Evolutionary conservation across 2,329 filamentous ascomycete genomes (phyloP).

Genomic region (Penicillium sp.): DNA sequence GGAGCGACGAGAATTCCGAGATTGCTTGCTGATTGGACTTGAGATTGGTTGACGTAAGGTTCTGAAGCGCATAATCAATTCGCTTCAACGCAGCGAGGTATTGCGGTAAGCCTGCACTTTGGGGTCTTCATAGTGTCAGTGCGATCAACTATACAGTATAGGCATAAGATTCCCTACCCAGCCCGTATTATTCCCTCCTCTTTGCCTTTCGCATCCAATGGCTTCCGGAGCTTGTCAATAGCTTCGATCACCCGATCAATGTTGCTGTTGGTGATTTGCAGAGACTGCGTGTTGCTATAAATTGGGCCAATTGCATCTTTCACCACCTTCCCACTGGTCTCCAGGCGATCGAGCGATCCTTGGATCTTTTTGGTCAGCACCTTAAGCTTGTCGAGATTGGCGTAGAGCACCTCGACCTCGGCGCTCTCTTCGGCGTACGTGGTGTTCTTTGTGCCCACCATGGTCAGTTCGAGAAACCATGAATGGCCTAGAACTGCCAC

Average conservation of each 20-base stretch:
- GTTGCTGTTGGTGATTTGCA: slow-evolving; percentile 85
- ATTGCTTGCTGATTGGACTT: slow-evolving; percentile 88
- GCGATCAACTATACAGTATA: neutral
- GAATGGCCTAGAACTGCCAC: neutral
- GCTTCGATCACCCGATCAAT: slow-evolving; percentile 81
- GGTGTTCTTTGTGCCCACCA: slow-evolving; percentile 55
- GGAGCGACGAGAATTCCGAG: slow-evolving; percentile 69
- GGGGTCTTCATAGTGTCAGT: slow-evolving; percentile 54
- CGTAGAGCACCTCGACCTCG: slow-evolving; percentile 63
- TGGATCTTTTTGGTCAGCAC: slow-evolving; percentile 94
- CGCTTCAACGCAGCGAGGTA: slow-evolving; percentile 89
- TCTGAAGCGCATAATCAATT: slow-evolving; percentile 74
- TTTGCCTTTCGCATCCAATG: slow-evolving; percentile 85
- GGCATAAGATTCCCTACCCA: slow-evolving; percentile 49
- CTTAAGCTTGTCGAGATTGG: slow-evolving; percentile 83
- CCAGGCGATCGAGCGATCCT: slow-evolving; percentile 75
- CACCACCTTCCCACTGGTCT: slow-evolving; percentile 84
- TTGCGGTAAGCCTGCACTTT: slow-evolving; percentile 73
- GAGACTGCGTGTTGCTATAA: slow-evolving; percentile 82
- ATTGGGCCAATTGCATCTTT: slow-evolving; percentile 89
- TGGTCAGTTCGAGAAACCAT: slow-evolving; percentile 20
- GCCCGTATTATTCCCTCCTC: slow-evolving; percentile 88
- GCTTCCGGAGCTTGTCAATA: slow-evolving; percentile 83
- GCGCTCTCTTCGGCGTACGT: slow-evolving; percentile 64
- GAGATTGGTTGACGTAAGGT: slow-evolving; percentile 86